Evolutionary conservation across 495 filamentous ascomycete genomes (phyloP).

Genomic region (Elaphomyces granulatus): DNA sequence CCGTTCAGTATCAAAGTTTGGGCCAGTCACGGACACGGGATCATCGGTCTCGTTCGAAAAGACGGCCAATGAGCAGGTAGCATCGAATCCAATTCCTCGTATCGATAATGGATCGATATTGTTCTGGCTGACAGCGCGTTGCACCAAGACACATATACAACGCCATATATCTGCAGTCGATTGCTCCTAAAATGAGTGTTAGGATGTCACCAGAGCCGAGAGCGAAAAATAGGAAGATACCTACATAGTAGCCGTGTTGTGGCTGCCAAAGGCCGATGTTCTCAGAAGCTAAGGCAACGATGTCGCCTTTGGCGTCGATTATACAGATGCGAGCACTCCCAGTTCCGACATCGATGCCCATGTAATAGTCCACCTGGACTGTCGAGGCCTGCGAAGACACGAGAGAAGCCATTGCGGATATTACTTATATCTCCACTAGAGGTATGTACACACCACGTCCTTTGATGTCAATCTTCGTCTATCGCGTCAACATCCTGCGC

Average conservation of each 20-base stretch:
- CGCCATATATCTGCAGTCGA: constrained; percentile 93
- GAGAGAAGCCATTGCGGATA: constrained; percentile 13
- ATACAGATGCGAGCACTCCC: constrained; percentile 91
- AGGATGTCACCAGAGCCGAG: constrained; percentile 8
- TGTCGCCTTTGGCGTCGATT: constrained; percentile 79
- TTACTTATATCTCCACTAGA: too few species aligned
- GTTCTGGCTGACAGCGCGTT: constrained; percentile 61
- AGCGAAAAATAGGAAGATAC: constrained; percentile 6
- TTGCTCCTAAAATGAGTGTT: constrained; percentile 67
- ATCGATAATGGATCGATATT: constrained; percentile 58
- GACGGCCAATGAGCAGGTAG: constrained; percentile 87
- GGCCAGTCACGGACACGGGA: constrained; percentile 76
- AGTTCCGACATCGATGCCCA: constrained; percentile 93
- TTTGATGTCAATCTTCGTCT: too few species aligned
- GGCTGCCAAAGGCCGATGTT: constrained; percentile 92
- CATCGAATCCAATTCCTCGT: constrained; percentile 88
- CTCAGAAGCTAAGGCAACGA: constrained; percentile 79
- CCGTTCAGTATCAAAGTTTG: constrained; percentile 70
- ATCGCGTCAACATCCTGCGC: too few species aligned
- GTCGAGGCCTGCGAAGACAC: constrained; percentile 38
- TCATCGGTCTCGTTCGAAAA: constrained; percentile 80
- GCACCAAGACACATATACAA: constrained; percentile 71
- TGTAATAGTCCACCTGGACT: constrained; percentile 50
- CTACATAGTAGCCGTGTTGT: constrained; percentile 75
- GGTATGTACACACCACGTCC: too few species aligned